Conservation (phyloP, 176 grass and related monocot genomes). For the Rhynchospora breviuscula region DNA sequence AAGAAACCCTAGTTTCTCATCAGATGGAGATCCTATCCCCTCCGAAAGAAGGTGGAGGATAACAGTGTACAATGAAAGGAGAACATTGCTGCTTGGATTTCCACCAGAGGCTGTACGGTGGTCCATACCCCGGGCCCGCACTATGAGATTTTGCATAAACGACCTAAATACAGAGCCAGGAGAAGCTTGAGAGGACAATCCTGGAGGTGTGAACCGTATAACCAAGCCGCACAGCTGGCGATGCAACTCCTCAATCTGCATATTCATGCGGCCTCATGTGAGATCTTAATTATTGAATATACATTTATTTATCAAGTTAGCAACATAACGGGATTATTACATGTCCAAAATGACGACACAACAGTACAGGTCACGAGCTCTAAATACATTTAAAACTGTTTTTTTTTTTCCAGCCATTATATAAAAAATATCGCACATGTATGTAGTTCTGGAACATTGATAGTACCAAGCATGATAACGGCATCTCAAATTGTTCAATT, state of each 20-base stretch:
- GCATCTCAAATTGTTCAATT: background rate
- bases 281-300: background rate
- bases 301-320: background rate
- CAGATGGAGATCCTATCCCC: constrained; percentile 49
- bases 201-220: constrained; percentile 58
- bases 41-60: constrained; percentile 74
- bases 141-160: constrained; percentile 55
- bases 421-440: background rate
- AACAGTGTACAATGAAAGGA: constrained; percentile 72
- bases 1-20: constrained; percentile 67
- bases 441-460: background rate
- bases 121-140: constrained; percentile 54
- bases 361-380: background rate
- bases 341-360: background rate
- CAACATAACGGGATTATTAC: background rate
- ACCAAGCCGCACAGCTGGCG: constrained; percentile 60
- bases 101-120: constrained; percentile 41
- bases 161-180: constrained; percentile 68
- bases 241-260: constrained; percentile 85
- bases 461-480: background rate
- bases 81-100: constrained; percentile 43
- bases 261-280: constrained; percentile 9
- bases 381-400: background rate
- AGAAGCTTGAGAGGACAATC: constrained; percentile 26
- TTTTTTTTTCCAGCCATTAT: background rate